phyloP scores from a whole-genome alignment of 768 basidiomycete species.

The Lactarius evosmus region DNA sequence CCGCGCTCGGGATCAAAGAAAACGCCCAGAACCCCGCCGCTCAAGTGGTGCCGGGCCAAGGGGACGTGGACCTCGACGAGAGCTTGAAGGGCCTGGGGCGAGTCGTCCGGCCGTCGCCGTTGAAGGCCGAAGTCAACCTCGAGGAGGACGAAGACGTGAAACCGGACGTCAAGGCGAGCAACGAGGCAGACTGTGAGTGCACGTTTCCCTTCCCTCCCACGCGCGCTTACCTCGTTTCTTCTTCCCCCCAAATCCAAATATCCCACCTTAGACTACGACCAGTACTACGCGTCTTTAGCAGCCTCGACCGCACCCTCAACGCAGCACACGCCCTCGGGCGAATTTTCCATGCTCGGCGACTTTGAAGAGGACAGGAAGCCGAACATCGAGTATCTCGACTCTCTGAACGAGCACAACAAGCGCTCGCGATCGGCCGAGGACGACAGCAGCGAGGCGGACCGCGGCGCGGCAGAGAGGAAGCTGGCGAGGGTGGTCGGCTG shows the following conservation, averaged over 20 bases:
- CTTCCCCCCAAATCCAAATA: too few species aligned
- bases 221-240: conserved; percentile 1
- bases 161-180: conserved; percentile 43
- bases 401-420: conserved; percentile 69
- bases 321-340: conserved; percentile 52
- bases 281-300: conserved; percentile 76
- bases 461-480: conserved; percentile 29
- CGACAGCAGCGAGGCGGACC: conserved; percentile 28
- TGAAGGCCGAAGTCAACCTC: conserved; percentile 40
- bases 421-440: conserved; percentile 63
- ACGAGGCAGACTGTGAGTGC: conserved; percentile 69
- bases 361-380: conserved; percentile 70
- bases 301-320: conserved; percentile 58
- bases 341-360: conserved; percentile 50
- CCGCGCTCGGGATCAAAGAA: conserved; percentile 79
- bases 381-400: conserved; percentile 61
- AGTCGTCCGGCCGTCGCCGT: conserved; percentile 32
- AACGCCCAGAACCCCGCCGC: conserved; percentile 43
- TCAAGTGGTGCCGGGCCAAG: conserved; percentile 34
- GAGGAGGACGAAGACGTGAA: conserved; percentile 40
- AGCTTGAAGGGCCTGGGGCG: conserved; percentile 63
- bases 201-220: too few species aligned
- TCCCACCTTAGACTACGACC: conserved; percentile 71
- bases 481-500: conserved; percentile 23
- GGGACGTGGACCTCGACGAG: conserved; percentile 47